A percentile compares a stretch with the other conserved stretches of the same genome.
Conservation (phyloP, 2,329 filamentous ascomycete species). For the Dothiorella sarmentorum region DNA sequence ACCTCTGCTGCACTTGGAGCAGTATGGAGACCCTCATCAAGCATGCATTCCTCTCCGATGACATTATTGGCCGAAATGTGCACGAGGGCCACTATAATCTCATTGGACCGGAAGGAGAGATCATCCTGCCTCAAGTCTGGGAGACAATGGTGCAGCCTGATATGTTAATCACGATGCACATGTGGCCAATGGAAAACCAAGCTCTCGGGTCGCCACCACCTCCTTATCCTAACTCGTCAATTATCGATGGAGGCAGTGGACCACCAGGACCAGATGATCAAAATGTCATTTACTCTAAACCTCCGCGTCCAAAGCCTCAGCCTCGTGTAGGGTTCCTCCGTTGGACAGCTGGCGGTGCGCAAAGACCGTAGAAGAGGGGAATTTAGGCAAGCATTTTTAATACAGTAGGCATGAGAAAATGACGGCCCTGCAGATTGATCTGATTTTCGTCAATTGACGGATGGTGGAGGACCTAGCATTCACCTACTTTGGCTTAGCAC, state of each 20-base stretch:
- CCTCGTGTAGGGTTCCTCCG: constrained; percentile 23
- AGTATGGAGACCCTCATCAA: constrained; percentile 50
- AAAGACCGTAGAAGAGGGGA: constrained; percentile 24
- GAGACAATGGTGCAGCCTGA: constrained; percentile 47
- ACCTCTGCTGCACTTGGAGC: constrained; percentile 78
- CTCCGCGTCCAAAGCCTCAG: constrained; percentile 19
- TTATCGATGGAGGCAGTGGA: constrained; percentile 16
- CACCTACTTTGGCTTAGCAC: too few relatives aligned
- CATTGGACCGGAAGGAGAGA: constrained; percentile 46
- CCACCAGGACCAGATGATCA: neutral
- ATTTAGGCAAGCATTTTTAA: too few relatives aligned
- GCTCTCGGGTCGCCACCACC: constrained; percentile 14
- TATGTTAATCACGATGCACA: constrained; percentile 48
- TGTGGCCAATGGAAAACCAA: constrained; percentile 46
- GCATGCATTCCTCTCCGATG: constrained; percentile 48
- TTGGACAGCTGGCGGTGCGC: constrained; percentile 26
- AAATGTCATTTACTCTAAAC: neutral
- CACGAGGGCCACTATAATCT: constrained; percentile 48
- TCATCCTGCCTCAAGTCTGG: constrained; percentile 50
- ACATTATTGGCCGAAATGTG: constrained; percentile 45
- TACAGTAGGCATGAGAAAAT: too few relatives aligned
- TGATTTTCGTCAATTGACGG: too few relatives aligned
- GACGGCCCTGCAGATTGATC: too few relatives aligned
- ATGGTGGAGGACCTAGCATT: too few relatives aligned
- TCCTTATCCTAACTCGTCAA: constrained; percentile 20